Evolutionary conservation across 2,329 filamentous ascomycete genomes (phyloP).

Genomic region (Fusarium sp.): DNA sequence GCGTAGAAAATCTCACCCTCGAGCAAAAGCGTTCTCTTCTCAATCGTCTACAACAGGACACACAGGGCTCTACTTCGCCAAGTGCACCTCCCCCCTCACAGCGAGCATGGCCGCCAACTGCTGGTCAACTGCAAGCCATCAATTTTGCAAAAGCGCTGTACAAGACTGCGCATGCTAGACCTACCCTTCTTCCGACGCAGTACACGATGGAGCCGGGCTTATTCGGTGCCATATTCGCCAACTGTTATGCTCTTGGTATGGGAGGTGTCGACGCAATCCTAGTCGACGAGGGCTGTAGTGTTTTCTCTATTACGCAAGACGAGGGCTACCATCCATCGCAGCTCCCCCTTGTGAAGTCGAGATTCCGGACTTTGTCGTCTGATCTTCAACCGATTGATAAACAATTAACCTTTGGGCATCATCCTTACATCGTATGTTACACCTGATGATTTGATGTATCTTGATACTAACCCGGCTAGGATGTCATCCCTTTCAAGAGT

Average conservation of each 20-base stretch:
- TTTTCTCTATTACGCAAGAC: slow-evolving; percentile 51
- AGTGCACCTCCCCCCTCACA: not conserved
- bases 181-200: slow-evolving; percentile 31
- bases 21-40: slow-evolving; percentile 45
- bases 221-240: slow-evolving; percentile 56
- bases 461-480: slow-evolving; percentile 42
- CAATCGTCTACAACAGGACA: slow-evolving; percentile 42
- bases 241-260: slow-evolving; percentile 56
- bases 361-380: slow-evolving; percentile 43
- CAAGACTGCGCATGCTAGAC: slow-evolving; percentile 31
- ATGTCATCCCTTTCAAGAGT: slow-evolving; percentile 54
- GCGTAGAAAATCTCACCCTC: slow-evolving; percentile 34
- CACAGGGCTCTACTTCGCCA: slow-evolving; percentile 1
- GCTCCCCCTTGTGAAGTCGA: slow-evolving; percentile 46
- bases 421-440: slow-evolving; percentile 53
- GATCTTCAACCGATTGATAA: slow-evolving; percentile 53
- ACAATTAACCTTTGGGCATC: slow-evolving; percentile 54
- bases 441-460: not conserved
- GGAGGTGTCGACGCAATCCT: slow-evolving; percentile 47
- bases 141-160: slow-evolving; percentile 43
- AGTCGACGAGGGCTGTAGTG: slow-evolving; percentile 50
- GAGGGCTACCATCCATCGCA: slow-evolving; percentile 45
- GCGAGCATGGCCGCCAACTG: slow-evolving; percentile 18
- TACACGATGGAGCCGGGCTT: slow-evolving; percentile 46
- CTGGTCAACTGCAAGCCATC: slow-evolving; percentile 41